Evolutionary conservation across 2,329 filamentous ascomycete genomes (phyloP), one percentile per base, ranked within the genome.

Genomic region (Fusarium solani-melongenae): DNA sequence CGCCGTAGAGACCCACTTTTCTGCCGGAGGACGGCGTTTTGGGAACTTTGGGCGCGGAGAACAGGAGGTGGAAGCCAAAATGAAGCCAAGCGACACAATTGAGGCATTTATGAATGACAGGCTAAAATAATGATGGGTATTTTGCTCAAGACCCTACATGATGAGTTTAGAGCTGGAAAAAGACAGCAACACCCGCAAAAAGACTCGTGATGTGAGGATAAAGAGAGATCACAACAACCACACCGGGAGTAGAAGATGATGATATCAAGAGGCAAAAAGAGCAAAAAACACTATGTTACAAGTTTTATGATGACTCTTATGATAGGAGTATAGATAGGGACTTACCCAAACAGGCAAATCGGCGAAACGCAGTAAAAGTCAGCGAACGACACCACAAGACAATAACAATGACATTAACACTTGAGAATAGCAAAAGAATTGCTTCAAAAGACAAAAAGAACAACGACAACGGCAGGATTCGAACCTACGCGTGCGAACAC

Each of bases 401-500:
- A 36, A 17, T 3, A 17, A 17, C 14, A 36, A 36, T 7, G 14
- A 7, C 14, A 17, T 17, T 6, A 36, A 4, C 14, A 36, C 34
- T 36, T 8, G 1, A 15, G 33, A 15, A 36, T 15, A 15, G 33
- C 33, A 8, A 8, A 15, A 15, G 14, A 36, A 36, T 7, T 15
- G 14, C 8, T 36, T 3, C 15, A 36, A 36, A 36, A 36, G 15
- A 7, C 20, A 22, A 44, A 44, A 44, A 44, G 12, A 6, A 22
- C 10, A 44, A 5, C 46, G 46, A 51, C 46, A 49, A 49, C 44
- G 44, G 24, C 44, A 27, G 24, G 44, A 49, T 49, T 49, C 44
- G 44, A 49, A 49, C 44, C 24, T 27, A 29, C 44, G 44, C 44
- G 44, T 49, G 44, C 44, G 44, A 49, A 49, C 44, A 49, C 44